Conservation (phyloP, 2,329 filamentous ascomycete genomes). For the Diaporthe capsici region DNA sequence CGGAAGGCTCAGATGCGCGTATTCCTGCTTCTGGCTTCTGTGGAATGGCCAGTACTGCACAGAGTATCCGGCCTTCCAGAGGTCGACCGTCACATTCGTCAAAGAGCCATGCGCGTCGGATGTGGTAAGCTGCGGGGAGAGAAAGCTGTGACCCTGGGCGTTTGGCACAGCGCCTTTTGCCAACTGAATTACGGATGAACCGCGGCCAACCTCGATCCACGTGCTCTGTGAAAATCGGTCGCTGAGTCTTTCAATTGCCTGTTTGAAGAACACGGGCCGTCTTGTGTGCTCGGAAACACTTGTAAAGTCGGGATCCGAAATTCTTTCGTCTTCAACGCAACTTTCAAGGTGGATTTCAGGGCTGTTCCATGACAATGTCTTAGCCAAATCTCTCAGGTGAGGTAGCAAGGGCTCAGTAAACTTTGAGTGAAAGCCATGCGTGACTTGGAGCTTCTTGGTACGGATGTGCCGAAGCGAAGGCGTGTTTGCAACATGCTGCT, state of each 20-base stretch:
- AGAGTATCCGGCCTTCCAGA: background rate
- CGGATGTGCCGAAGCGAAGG: background rate
- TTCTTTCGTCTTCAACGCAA: background rate
- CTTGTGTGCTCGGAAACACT: background rate
- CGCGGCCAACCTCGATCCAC: background rate
- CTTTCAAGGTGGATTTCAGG: background rate
- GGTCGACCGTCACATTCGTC: background rate
- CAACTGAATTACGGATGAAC: background rate
- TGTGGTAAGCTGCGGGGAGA: background rate
- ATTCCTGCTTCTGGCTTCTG: background rate
- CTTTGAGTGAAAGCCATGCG: background rate
- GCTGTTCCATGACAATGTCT: background rate
- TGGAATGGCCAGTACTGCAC: background rate
- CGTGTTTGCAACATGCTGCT: background rate
- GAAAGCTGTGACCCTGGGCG: background rate
- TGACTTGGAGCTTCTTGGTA: background rate
- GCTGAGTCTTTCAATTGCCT: background rate
- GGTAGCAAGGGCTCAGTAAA: background rate
- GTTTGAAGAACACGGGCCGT: background rate
- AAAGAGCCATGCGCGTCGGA: background rate
- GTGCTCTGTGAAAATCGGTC: background rate
- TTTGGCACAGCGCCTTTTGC: background rate
- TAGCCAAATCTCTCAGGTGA: background rate
- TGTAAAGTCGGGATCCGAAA: background rate
- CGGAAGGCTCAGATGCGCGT: background rate